These are phyloP conservation scores for Trichothecium sympodiale DNA, from an alignment of 2,329 filamentous ascomycete genomes.

Conservation along the genomic window DNA sequence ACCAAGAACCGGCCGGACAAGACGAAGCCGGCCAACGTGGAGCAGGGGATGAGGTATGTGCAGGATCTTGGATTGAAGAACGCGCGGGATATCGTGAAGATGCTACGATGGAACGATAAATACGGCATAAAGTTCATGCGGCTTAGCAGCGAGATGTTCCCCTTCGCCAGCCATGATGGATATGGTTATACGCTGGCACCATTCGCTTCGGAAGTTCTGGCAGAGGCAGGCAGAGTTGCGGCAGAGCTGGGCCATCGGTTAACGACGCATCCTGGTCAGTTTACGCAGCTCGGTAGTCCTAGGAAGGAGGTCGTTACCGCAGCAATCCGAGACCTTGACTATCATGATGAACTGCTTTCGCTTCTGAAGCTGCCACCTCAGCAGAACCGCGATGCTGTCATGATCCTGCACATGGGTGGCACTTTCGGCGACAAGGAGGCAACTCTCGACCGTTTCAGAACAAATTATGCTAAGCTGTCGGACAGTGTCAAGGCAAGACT, in stretches of 20 bases:
- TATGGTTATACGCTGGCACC: conserved; percentile 78
- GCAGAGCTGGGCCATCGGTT: conserved; percentile 72
- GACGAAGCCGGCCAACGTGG: conserved; percentile 52
- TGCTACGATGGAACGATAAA: conserved; percentile 84
- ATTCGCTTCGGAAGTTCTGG: conserved; percentile 70
- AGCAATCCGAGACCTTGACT: conserved; percentile 72
- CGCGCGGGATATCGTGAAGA: conserved; percentile 70
- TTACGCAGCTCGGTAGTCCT: conserved; percentile 83
- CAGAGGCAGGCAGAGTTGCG: conserved; percentile 65
- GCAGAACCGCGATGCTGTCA: conserved; percentile 73
- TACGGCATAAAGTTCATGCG: conserved; percentile 90
- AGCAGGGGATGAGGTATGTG: conserved; percentile 60
- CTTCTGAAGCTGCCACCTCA: conserved; percentile 69
- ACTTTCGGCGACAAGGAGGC: conserved; percentile 77
- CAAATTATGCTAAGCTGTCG: conserved; percentile 59
- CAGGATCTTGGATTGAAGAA: conserved; percentile 72
- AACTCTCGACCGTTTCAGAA: conserved; percentile 65
- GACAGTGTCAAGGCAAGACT: conserved; percentile 66
- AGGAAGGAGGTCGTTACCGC: conserved; percentile 64
- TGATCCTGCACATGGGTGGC: conserved; percentile 91
- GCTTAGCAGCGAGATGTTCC: conserved; percentile 92
- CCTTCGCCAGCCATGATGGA: conserved; percentile 80
- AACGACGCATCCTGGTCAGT: conserved; percentile 86
- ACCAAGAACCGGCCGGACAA: conserved; percentile 82
- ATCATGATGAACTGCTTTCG: conserved; percentile 75